These are phyloP conservation scores for Andrographis paniculata DNA, from an alignment of 305 asterid species.

Conservation along the genomic window DNA sequence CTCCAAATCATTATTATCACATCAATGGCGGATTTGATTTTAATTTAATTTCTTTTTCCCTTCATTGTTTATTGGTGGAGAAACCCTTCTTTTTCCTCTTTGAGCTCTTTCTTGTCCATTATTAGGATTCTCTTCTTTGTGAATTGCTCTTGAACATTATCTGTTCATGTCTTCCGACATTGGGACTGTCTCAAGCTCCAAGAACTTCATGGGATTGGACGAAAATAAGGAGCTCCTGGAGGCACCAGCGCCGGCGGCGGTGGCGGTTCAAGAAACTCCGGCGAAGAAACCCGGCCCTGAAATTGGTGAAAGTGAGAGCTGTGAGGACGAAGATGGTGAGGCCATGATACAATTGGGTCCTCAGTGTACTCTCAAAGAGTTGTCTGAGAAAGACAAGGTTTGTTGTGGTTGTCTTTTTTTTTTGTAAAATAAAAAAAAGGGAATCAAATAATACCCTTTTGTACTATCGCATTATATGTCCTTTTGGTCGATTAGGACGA, in stretches of 20 bases:
- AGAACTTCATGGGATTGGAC: constrained; percentile 70
- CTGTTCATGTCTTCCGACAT: constrained; percentile 42
- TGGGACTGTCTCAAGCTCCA: constrained; percentile 59
- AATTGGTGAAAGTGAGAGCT: constrained; percentile 52
- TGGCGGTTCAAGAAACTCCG: too few species aligned
- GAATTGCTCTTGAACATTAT: not conserved
- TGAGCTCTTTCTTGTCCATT: constrained; percentile 18
- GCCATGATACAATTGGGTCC: constrained; percentile 83
- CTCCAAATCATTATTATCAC: not conserved
- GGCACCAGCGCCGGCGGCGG: constrained; percentile 8
- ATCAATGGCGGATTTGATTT: constrained; percentile 10
- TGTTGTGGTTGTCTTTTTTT: too few species aligned
- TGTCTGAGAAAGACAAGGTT: constrained; percentile 92
- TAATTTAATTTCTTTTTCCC: constrained; percentile 21
- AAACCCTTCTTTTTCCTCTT: constrained; percentile 13
- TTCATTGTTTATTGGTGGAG: constrained; percentile 8
- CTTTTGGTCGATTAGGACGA: too few species aligned
- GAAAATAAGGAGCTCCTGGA: constrained; percentile 38
- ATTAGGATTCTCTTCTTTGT: too few species aligned
- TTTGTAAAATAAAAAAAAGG: too few species aligned
- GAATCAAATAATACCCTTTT: too few species aligned
- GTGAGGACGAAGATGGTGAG: constrained; percentile 77
- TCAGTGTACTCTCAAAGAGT: constrained; percentile 82
- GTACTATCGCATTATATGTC: constrained; percentile 1
- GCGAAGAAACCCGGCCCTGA: too few species aligned